phyloP scores from a whole-genome alignment of 768 basidiomycete genomes.

The Cystobasidium onofrii region DNA sequence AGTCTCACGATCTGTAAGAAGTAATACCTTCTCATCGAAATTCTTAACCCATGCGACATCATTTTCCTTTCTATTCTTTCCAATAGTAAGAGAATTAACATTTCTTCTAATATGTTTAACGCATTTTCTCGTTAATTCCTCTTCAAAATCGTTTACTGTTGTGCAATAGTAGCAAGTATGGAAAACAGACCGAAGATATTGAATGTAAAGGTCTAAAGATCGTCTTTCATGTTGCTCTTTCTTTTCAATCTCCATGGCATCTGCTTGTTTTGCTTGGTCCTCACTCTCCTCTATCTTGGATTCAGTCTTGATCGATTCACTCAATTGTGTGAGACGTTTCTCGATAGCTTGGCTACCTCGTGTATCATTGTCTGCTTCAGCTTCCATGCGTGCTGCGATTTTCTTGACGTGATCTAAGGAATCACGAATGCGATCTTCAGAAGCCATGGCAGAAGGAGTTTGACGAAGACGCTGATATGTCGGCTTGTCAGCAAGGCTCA shows the following conservation, averaged over 20 bases:
- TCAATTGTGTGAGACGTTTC: conserved; percentile 45
- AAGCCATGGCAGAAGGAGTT: conserved; percentile 72
- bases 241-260: conserved; percentile 37
- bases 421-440: conserved; percentile 67
- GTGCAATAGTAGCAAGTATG: conserved; percentile 98
- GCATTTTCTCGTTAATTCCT: conserved; percentile 92
- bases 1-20: conserved; percentile 66
- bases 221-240: conserved; percentile 56
- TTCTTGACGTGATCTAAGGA: conserved; percentile 73
- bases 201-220: conserved; percentile 82
- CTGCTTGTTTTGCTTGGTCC: conserved; percentile 49
- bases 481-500: conserved; percentile 58
- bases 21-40: conserved; percentile 74
- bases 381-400: conserved; percentile 61
- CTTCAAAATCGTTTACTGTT: conserved; percentile 80
- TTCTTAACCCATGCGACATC: conserved; percentile 85
- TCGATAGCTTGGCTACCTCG: conserved; percentile 53
- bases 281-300: not conserved
- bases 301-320: not conserved
- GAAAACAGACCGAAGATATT: conserved; percentile 83
- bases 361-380: conserved; percentile 50
- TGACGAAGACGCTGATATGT: conserved; percentile 68
- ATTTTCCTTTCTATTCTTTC: conserved; percentile 26
- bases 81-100: conserved; percentile 12
- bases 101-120: conserved; percentile 67